Percentiles rank a stretch among this genome's conserved stretches.
These are phyloP conservation scores for Suillus spraguei DNA, from an alignment of 768 basidiomycete species.

Conservation along the genomic window DNA sequence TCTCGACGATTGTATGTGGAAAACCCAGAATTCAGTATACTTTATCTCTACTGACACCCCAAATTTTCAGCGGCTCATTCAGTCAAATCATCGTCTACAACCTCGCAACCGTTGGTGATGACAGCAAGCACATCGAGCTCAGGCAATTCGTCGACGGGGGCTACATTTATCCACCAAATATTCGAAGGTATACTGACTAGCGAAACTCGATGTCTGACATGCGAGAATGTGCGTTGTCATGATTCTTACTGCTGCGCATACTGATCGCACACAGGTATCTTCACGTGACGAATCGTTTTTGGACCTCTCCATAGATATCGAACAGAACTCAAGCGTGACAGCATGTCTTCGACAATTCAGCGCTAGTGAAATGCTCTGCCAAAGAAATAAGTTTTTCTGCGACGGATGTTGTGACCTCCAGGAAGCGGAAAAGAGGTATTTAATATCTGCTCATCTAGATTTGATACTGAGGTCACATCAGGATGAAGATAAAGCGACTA, in stretches of 20 bases:
- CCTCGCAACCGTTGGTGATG: constrained; percentile 41
- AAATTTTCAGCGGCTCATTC: constrained; percentile 64
- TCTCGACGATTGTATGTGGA: constrained; percentile 67
- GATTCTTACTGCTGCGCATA: constrained; percentile 18
- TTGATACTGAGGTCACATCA: constrained; percentile 34
- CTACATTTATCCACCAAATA: constrained; percentile 87
- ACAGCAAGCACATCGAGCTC: constrained; percentile 50
- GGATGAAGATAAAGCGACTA: constrained; percentile 98
- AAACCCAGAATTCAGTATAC: constrained; percentile 4
- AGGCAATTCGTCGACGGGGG: constrained; percentile 46
- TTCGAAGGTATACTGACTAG: constrained; percentile 95
- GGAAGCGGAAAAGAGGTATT: constrained; percentile 94
- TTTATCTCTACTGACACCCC: constrained; percentile 11
- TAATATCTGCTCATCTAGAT: not conserved
- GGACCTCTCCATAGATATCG: constrained; percentile 99
- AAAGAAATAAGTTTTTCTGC: constrained; percentile 98
- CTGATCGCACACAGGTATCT: constrained; percentile 58
- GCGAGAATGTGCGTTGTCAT: constrained; percentile 81
- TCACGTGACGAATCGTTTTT: constrained; percentile 96
- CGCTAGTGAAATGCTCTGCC: constrained; percentile 97
- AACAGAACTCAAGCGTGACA: constrained; percentile 96
- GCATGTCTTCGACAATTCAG: constrained; percentile 96
- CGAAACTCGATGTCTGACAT: constrained; percentile 96
- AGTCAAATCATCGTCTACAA: constrained; percentile 53
- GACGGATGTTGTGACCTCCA: constrained; percentile 96